Evolutionary conservation across 2,329 filamentous ascomycete species (phyloP), one percentile per base, ranked within the genome.

Genomic region (Botrytis byssoidea): DNA sequence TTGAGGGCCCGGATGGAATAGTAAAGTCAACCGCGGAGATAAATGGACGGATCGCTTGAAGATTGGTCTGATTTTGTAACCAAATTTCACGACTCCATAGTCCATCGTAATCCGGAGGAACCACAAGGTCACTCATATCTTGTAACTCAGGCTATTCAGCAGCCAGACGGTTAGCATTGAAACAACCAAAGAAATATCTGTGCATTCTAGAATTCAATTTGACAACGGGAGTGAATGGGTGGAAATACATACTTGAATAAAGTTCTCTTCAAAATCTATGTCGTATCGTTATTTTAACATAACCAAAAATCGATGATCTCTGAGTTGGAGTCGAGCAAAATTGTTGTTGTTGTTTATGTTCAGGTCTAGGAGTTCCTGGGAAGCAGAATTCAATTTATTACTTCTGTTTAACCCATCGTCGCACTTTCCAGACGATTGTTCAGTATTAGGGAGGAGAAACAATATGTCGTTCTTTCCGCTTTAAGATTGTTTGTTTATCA

Each of bases 1-100:
- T 4, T 18, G n/a, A 57, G 1, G 51, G n/a, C n/a, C 65, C 46
- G 14, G 8, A 7, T 22, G 32, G 3, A 0, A 40, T 20, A 4
- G 7, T 67, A 37, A 51, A 20, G 6, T 14, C 32, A 20, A 40
- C 35, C 4, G 46, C 16, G 1, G 46, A n/a, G 14, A 67, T 1
- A 18, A 55, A 55, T 4, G 2, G 3, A 4, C 32, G 32, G 29
- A 37, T 14, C 20, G 1, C 14, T 6, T 8, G 22, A 42, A 35
- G 18, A 22, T 16, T 16, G 18, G 18, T 10, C 16, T 32, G 5
- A 1, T 44, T 63, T 9, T 2, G 22, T 4, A 16, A 8, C 40
- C 12, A 32, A 0, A 14, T 3, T 18, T 1, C 9, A 35, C 1
- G 4, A 32, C 3, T 46, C 16, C 4, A 12, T 37, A 32, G 7